Evolutionary conservation across 2,329 filamentous ascomycete species (phyloP), one percentile per base, ranked within the genome.

Genomic region (Stachybotrys echinatus): DNA sequence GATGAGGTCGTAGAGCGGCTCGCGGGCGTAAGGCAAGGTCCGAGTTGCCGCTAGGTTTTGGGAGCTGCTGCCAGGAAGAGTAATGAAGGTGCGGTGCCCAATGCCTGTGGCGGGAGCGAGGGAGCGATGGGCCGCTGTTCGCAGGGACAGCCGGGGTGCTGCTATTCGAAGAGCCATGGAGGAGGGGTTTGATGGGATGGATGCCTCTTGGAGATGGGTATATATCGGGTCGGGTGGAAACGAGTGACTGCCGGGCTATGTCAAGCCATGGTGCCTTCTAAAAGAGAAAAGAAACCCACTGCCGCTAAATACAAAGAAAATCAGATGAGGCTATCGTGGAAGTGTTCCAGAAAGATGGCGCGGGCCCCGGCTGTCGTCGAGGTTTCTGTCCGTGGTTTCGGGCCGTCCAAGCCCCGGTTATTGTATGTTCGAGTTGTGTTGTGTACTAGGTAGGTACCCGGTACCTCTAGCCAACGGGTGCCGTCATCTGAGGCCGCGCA

Each of bases 1-100:
- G 67, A 99, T 92, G 49, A 96, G 80, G 57, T 77, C 76, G 80
- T 94, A 99, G 58, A 99, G 84, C 2, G 82, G 75, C 5, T 69
- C 61, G 27, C 83, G 74, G 1, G 84, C 72, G 74, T 95, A 95
- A 14, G 88, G 87, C 14, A 97, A 85, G 4, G 79, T 87, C 53
- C 90, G 87, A 19, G 79, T 77, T 12, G 90, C 91, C 47, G 80
- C 82, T 50, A 97, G 77, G 55, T 74, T 81, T 63, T 92, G 88
- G 66, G 67, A 57, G 53, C 63, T 50, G 59, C 58, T 53, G 52
- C 54, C 53, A 12, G 63, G 59, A 18, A 68, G 55, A 31, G 60
- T 59, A 53, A 70, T 60, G 67, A 77, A 75, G 51, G 61, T 54
- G 60, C 74, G 74, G 67, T 73, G 57, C 61, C 61, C 23, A 12